Base-by-base conservation (phyloP, 139 green algal genomes). In the Volvox reticuliferus region DNA sequence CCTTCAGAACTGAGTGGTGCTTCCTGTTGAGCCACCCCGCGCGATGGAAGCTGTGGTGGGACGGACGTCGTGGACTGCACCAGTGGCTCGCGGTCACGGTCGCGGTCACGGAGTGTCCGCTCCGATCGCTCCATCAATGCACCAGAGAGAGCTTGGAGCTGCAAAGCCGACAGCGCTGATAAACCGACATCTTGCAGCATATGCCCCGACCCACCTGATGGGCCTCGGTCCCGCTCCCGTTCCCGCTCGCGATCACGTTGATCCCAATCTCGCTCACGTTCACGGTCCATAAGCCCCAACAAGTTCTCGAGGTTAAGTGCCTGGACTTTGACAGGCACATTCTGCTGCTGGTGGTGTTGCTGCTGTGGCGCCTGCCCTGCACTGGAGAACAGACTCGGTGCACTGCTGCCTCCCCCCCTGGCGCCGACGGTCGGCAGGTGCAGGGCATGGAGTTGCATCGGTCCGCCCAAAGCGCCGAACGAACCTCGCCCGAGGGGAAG, bases 111-210 rank as follows among this genome's bases (percentile, higher is more conserved):
- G 44, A 55, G 44, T 9, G 44, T 55, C 44, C 44, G 36, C 12
- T 84, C 78, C 35, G 78, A 24, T 19, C 78, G 36, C 36, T 84
- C 78, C 78, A 17, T 26, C 17, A 68, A 18, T 24, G 78, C 36
- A 20, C 78, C 78, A 13, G 78, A 68, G 20, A 86, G 79, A n/a
- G 79, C 79, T 18, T 86, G 50, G 26, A 86, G 50, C 50, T 86
- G 79, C 30, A 86, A n/a, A 1, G 68, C 26, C 50, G 79, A 28
- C 26, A 73, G 13, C 1, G 50, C 26, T 55, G 79, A 50, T 14
- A 71, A 21, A 55, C 50, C 6, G 26, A 14, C 12, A 24, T 86
- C 79, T 44, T 86, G 79, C 44, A 86, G 50, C 50, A 73, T 3
- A 0, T 50, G 79, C 14, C 79, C 37, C 20, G 37, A 44, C 26